phyloP scores from a whole-genome alignment of 73 alveolate genomes.

The Uronychia binucleata region DNA sequence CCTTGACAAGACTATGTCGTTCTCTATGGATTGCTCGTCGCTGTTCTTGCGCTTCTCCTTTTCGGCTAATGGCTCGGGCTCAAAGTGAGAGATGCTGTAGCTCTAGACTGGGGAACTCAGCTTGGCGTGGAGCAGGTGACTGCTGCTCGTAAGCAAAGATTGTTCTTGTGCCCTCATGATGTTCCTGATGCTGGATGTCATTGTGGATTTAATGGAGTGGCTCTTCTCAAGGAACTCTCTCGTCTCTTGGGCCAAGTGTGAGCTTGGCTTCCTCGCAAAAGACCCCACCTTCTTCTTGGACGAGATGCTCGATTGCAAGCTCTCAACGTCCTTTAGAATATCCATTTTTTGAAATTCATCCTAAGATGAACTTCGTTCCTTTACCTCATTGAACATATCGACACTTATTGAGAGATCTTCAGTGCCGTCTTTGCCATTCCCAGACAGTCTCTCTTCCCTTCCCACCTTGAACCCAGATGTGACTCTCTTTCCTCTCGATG shows the following conservation, averaged over 20 bases:
- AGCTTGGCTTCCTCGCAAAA: not conserved
- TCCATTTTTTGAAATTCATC: not conserved
- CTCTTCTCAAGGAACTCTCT: conserved; percentile 1
- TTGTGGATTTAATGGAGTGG: conserved; percentile 30
- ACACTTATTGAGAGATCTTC: no score
- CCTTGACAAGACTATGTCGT: not conserved
- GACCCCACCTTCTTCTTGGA: conserved; percentile 1
- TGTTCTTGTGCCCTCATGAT: conserved; percentile 39
- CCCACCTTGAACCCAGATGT: no score
- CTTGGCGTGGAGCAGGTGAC: conserved; percentile 25
- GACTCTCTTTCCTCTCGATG: no score
- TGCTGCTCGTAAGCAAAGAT: conserved; percentile 22
- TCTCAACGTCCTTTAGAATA: not conserved
- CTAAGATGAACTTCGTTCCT: not conserved
- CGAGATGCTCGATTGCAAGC: not conserved
- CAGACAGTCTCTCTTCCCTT: no score
- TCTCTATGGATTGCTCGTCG: not conserved
- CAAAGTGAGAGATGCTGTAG: no score
- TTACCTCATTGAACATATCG: no score
- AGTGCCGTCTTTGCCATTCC: no score
- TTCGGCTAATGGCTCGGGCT: not conserved
- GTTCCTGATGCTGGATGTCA: conserved; percentile 49
- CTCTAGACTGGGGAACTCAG: not conserved
- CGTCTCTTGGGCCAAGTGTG: not conserved
- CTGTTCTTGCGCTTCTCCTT: not conserved